phyloP scores from a whole-genome alignment of 2,329 filamentous ascomycete species.

The Trichoderma sp. region DNA sequence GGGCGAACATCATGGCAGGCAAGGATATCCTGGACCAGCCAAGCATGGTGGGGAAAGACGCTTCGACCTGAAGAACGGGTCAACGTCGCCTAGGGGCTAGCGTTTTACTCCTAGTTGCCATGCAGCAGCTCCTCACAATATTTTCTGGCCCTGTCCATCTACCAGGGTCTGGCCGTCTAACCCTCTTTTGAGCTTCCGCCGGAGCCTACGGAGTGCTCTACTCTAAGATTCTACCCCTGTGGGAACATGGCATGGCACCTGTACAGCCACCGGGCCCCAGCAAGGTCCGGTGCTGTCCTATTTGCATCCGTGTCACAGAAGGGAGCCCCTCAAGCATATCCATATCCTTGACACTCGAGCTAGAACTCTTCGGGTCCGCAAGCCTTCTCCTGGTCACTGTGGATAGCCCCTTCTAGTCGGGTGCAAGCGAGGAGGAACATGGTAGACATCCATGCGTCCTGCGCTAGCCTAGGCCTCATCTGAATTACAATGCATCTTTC shows the following conservation, averaged over 20 bases:
- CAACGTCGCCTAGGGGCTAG: constrained; percentile 23
- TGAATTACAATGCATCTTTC: constrained; percentile 14
- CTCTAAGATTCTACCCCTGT: constrained; percentile 11
- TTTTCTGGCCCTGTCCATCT: not conserved
- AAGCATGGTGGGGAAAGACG: constrained; percentile 24
- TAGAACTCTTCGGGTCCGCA: constrained; percentile 25
- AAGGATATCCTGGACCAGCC: constrained; percentile 22
- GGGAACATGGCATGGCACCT: constrained; percentile 5
- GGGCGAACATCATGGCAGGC: constrained; percentile 28
- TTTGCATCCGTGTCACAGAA: constrained; percentile 32
- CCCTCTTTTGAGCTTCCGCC: constrained; percentile 24
- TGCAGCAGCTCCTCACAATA: constrained; percentile 4
- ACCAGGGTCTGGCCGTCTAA: constrained; percentile 14
- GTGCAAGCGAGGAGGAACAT: constrained; percentile 27
- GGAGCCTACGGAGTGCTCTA: constrained; percentile 9
- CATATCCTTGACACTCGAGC: constrained; percentile 29
- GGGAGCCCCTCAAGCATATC: constrained; percentile 29
- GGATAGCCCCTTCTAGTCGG: constrained; percentile 23
- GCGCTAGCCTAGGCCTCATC: constrained; percentile 25
- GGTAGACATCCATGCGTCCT: constrained; percentile 13
- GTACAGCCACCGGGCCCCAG: constrained; percentile 8
- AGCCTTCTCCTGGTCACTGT: constrained; percentile 19
- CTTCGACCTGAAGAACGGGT: constrained; percentile 27
- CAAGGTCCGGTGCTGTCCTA: constrained; percentile 1
- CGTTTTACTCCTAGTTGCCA: constrained; percentile 27